Evolutionary conservation across 176 grass and related monocot genomes (phyloP).

Genomic region (Hordeum marinum): DNA sequence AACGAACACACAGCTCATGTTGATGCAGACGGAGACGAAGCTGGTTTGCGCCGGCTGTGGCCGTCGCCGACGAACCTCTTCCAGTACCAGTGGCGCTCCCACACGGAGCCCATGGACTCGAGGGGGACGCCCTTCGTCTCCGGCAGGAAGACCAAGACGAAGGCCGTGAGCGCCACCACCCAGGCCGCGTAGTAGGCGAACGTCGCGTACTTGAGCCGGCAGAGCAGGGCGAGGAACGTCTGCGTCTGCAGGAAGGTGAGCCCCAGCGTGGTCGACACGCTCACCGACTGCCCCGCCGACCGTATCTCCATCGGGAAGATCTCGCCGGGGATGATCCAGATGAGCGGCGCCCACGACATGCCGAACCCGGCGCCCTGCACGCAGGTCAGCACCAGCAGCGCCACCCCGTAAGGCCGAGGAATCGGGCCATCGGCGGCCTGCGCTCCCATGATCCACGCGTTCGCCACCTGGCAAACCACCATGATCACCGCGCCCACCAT

Average conservation of each 20-base stretch:
- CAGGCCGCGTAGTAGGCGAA: conserved; percentile 58
- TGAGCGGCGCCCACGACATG: conserved; percentile 74
- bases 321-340: conserved; percentile 26
- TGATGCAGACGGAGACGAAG: background rate
- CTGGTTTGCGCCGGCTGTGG: background rate
- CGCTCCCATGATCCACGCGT: conserved; percentile 50
- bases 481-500: background rate
- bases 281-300: conserved; percentile 28
- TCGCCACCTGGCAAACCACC: conserved; percentile 11
- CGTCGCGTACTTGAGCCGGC: conserved; percentile 41
- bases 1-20: background rate
- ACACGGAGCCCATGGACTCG: conserved; percentile 13
- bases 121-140: conserved; percentile 47
- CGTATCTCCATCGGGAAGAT: conserved; percentile 11
- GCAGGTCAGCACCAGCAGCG: conserved; percentile 50
- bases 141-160: conserved; percentile 45
- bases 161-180: conserved; percentile 42
- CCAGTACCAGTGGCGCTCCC: conserved; percentile 12
- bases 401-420: conserved; percentile 29
- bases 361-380: conserved; percentile 50
- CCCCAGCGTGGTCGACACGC: conserved; percentile 45
- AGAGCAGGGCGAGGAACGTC: conserved; percentile 46
- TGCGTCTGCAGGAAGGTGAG: conserved; percentile 63
- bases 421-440: conserved; percentile 14
- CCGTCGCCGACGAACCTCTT: background rate